These are phyloP conservation scores for Gossypium gossypioides DNA, from an alignment of 441 rosid species.

Conservation along the genomic window DNA sequence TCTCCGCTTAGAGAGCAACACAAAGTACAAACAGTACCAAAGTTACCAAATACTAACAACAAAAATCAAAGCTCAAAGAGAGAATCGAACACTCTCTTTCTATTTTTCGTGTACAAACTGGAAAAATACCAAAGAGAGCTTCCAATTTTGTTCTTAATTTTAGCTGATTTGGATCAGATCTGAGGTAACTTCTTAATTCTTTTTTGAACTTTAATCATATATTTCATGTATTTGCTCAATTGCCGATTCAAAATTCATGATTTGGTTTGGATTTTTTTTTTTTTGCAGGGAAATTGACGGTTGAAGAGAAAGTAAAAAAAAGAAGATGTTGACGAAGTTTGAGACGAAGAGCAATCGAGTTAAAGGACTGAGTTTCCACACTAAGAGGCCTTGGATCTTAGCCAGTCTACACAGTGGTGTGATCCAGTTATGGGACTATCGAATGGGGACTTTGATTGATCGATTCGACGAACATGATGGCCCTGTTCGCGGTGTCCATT, in stretches of 20 bases:
- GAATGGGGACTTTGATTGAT: background rate
- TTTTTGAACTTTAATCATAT: background rate
- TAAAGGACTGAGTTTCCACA: background rate
- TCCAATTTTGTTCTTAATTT: background rate
- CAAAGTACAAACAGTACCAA: too few species aligned
- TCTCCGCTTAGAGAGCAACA: too few species aligned
- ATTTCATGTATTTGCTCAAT: too few species aligned
- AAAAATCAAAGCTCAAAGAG: background rate
- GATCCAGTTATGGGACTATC: background rate
- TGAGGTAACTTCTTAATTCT: background rate
- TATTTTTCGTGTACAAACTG: background rate
- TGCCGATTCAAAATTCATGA: too few species aligned
- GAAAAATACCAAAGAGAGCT: background rate
- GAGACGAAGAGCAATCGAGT: background rate
- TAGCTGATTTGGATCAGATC: background rate
- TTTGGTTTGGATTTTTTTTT: background rate
- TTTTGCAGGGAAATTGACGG: background rate
- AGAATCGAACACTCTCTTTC: background rate
- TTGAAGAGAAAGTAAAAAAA: background rate
- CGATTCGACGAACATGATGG: background rate
- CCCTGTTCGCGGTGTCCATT: background rate
- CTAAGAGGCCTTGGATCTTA: background rate
- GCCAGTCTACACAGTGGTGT: background rate
- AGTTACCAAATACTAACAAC: background rate
- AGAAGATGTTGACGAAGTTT: background rate